phyloP scores from a whole-genome alignment of 2,329 filamentous ascomycete genomes.

The Penicillium griseofulvum region DNA sequence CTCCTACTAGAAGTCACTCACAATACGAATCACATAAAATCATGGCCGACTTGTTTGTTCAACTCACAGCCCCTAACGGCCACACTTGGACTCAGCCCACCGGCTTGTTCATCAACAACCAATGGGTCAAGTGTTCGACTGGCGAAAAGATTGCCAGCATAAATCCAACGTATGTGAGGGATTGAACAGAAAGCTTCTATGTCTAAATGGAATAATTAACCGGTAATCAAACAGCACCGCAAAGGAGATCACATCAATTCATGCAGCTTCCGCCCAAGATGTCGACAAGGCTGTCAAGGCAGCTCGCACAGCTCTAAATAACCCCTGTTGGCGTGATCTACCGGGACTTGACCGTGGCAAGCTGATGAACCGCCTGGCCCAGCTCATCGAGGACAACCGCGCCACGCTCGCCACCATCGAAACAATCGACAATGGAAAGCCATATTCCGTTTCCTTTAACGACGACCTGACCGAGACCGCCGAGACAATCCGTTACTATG shows the following conservation, averaged over 20 bases:
- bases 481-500: conserved; percentile 51
- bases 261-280: conserved; percentile 34
- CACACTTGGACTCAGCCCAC: conserved; percentile 38
- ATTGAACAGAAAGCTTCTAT: not conserved
- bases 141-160: conserved; percentile 39
- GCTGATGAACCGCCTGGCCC: conserved; percentile 64
- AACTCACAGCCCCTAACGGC: conserved; percentile 41
- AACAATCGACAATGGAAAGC: conserved; percentile 72
- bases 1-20: not conserved
- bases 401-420: conserved; percentile 62
- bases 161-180: conserved; percentile 31
- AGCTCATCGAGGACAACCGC: conserved; percentile 61
- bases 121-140: conserved; percentile 41
- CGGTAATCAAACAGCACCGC: conserved; percentile 18
- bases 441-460: conserved; percentile 23
- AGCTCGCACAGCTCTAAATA: conserved; percentile 29
- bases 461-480: conserved; percentile 25
- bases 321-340: conserved; percentile 29
- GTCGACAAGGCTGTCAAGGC: conserved; percentile 36
- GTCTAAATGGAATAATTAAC: not conserved
- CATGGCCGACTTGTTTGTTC: conserved; percentile 30
- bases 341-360: conserved; percentile 58
- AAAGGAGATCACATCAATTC: conserved; percentile 30
- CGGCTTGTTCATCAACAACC: conserved; percentile 47
- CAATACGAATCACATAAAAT: not conserved